Base-by-base conservation (phyloP, 2,329 filamentous ascomycete species). In the Emericellopsis atlantica region DNA sequence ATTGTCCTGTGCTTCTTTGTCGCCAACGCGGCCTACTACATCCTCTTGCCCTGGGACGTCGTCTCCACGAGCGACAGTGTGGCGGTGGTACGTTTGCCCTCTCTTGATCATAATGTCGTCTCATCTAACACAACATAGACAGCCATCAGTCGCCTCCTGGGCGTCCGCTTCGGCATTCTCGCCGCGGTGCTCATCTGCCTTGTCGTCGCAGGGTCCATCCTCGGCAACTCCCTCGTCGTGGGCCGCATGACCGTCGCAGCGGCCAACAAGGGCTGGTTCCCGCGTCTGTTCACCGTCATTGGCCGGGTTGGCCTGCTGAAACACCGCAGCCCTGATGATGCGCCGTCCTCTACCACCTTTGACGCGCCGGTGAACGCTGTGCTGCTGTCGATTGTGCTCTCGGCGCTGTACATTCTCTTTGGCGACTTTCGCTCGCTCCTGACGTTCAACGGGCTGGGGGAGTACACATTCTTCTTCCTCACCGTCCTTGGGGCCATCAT, bases 381-480 rank as follows among this genome's bases (percentile, higher is more conserved):
- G 32, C 52, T 71, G 2, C 59, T 76, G 0, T 68, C 69, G 0
- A 61, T 66, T 0, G 15, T 66, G 1, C 58, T 76, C 0, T 71
- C 73, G 0, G 53, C 73, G 0, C 42, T 77, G 2, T 81, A 80
- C 53, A 76, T 81, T 26, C 49, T 76, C 1, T 60, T 77, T 0
- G 77, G 76, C 15, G 74, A 66, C 53, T 80, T 81, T 58, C 67
- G 76, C 29, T 69, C 72, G 1, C 66, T 81, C 0, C 50, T 81
- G 10, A 79, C 74, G 0, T 77, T 77, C 47, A 76, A 75, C 40
- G 73, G 73, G 0, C 56, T 76, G 4, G 72, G 70, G 12, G 72
- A 76, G 48, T 80, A 75, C 51, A 69, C 76, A 0, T 81, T 80
- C 55, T 80, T 80, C 58, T 76, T 80, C 49, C 61, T 79, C 24